phyloP scores from a whole-genome alignment of 2,329 filamentous ascomycete genomes.

The Coniosporium tulheliwenetii region DNA sequence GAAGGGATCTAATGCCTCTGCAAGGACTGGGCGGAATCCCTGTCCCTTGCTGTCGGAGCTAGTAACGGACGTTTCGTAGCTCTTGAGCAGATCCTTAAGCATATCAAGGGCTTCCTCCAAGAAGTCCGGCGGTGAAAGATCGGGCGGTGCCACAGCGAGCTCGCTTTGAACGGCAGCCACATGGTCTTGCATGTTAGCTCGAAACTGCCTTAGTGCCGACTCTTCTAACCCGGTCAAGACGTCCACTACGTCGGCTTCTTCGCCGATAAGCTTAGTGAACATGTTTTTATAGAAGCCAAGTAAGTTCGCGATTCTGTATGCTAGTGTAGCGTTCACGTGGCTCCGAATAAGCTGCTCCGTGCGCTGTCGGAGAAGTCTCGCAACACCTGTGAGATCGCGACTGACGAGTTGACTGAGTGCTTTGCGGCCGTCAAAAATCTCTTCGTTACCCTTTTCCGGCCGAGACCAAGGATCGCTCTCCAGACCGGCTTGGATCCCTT shows the following conservation, averaged over 20 bases:
- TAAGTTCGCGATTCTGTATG: conserved; percentile 82
- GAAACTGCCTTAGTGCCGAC: conserved; percentile 70
- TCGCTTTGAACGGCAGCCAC: conserved; percentile 60
- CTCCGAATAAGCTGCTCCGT: conserved; percentile 85
- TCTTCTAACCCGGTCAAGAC: conserved; percentile 50
- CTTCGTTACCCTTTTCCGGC: conserved; percentile 37
- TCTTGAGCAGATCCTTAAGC: conserved; percentile 65
- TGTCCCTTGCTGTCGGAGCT: conserved; percentile 38
- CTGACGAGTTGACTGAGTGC: conserved; percentile 78
- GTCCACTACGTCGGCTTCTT: conserved; percentile 52
- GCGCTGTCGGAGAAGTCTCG: conserved; percentile 71
- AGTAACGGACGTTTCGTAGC: conserved; percentile 68
- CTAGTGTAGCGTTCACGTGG: conserved; percentile 75
- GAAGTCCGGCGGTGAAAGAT: conserved; percentile 67
- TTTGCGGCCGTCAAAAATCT: conserved; percentile 61
- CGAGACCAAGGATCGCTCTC: conserved; percentile 75
- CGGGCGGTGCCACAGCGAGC: conserved; percentile 51
- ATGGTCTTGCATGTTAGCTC: conserved; percentile 64
- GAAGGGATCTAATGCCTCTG: conserved; percentile 75
- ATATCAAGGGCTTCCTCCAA: conserved; percentile 66
- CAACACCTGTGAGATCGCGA: conserved; percentile 66
- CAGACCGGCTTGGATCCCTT: conserved; percentile 62
- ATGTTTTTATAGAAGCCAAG: conserved; percentile 79
- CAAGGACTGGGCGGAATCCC: conserved; percentile 61
- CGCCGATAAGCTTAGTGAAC: conserved; percentile 63